phyloP scores from a whole-genome alignment of 164 flowering plant genomes.

The Tetracentron sinense region DNA sequence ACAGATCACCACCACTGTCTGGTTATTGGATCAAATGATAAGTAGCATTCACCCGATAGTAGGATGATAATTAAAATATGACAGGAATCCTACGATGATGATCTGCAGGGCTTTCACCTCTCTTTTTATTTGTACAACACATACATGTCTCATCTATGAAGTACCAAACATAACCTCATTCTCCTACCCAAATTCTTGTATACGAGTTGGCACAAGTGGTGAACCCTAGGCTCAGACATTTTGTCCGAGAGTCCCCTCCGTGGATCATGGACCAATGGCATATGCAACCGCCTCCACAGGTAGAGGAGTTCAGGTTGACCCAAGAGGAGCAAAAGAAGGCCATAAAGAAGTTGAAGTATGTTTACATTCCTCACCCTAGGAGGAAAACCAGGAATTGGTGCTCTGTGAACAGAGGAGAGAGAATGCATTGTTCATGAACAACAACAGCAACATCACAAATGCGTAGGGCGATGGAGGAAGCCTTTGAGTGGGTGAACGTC shows the following conservation, averaged over 20 bases:
- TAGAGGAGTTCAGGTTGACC: conserved; percentile 25
- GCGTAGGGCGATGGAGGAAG: conserved; percentile 26
- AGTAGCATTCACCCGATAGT: too few species aligned
- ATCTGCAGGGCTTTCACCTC: too few species aligned
- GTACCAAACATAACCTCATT: conserved; percentile 17
- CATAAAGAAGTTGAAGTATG: conserved; percentile 36
- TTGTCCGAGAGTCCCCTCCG: conserved; percentile 18
- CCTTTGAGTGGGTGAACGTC: conserved; percentile 12
- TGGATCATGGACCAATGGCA: conserved; percentile 15
- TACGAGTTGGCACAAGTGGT: conserved; percentile 3
- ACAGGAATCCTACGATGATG: too few species aligned
- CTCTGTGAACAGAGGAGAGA: conserved; percentile 19
- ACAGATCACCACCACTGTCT: too few species aligned
- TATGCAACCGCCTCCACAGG: not conserved
- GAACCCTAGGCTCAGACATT: conserved; percentile 18
- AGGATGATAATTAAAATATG: too few species aligned
- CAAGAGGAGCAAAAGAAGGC: conserved; percentile 35
- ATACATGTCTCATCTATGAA: too few species aligned
- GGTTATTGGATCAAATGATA: too few species aligned
- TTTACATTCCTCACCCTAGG: conserved; percentile 38
- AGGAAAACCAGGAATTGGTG: conserved; percentile 21
- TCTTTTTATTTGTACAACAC: too few species aligned
- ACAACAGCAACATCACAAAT: not conserved
- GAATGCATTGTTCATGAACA: conserved; percentile 7
- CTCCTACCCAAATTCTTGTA: conserved; percentile 12